phyloP scores from a whole-genome alignment of 345 rosid species.

The Eucalyptus sp. region DNA sequence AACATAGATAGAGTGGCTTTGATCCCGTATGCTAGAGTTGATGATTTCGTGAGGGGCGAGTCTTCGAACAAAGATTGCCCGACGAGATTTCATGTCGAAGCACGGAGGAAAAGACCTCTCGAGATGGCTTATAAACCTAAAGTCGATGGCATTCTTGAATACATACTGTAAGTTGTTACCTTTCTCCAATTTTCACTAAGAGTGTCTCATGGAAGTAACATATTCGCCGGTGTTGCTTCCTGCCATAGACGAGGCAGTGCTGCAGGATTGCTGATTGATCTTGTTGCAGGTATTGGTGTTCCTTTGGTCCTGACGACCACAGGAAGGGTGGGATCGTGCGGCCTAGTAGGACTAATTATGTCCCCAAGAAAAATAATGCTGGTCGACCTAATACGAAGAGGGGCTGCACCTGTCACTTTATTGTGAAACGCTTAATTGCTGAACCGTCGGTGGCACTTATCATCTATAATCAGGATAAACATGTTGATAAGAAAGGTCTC shows the following conservation, averaged over 20 bases:
- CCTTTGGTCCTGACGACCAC: slow-evolving; percentile 96
- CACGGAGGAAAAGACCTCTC: slow-evolving; percentile 59
- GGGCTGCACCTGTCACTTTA: slow-evolving; percentile 95
- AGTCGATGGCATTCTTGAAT: slow-evolving; percentile 93
- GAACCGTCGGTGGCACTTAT: slow-evolving; percentile 82
- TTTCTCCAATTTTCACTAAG: background rate
- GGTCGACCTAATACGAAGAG: slow-evolving; percentile 94
- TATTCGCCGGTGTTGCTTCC: background rate
- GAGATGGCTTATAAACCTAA: slow-evolving; percentile 60
- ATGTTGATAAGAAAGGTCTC: slow-evolving; percentile 75
- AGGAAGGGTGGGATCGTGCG: slow-evolving; percentile 78
- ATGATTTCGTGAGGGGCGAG: slow-evolving; percentile 90
- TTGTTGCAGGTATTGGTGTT: slow-evolving; percentile 85
- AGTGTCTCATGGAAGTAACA: background rate
- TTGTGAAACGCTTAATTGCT: slow-evolving; percentile 86
- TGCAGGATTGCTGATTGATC: background rate
- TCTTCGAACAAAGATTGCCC: slow-evolving; percentile 78
- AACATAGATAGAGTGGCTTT: slow-evolving; percentile 82
- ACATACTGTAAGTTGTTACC: slow-evolving; percentile 65
- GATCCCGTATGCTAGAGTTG: slow-evolving; percentile 86
- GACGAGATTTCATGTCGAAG: slow-evolving; percentile 91
- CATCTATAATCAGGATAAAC: slow-evolving; percentile 83
- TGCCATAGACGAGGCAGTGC: background rate
- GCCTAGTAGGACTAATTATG: slow-evolving; percentile 77
- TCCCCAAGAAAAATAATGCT: slow-evolving; percentile 78